Evolutionary conservation across 2,329 filamentous ascomycete genomes (phyloP), one percentile per base, ranked within the genome.

Genomic region (Tolypocladium amazonense): DNA sequence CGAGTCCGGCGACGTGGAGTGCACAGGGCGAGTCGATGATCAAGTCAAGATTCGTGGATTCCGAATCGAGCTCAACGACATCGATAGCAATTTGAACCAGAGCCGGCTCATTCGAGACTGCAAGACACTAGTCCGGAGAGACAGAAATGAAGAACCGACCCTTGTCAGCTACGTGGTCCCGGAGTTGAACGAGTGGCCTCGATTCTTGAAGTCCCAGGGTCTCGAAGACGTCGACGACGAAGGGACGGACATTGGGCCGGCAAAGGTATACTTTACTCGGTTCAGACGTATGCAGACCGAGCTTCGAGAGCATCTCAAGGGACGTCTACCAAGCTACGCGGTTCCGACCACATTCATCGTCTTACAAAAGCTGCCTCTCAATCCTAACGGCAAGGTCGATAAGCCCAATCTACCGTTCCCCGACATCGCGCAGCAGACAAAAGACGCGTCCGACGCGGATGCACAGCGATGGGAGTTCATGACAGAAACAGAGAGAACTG

Each of bases 1-100:
- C 58, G 80, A 85, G 55, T 73, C 75, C 11, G 90, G 89, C 43
- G 86, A 88, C 64, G 88, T 91, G 12, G 88, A 89, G 68, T 89
- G 86, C 69, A 87, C 88, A 12, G 93, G 93, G 27, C 82, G 94
- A 61, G 86, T 86, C 30, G 93, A 97, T 69, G 83, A 88, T 65
- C 93, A 97, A 71, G 90, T 97, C 77, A 99, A 97, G 79, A 93
- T 97, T 65, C 88, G 94, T 62, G 93, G 93, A 1, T 97, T 97
- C 80, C 83, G 93, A 62, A 96, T 99, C 66, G 94, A 99, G 76
- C 85, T 97, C 53, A 88, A 88, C 63, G 94, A 97, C 65, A 97
- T 97, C 65, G 92, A 97, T 73, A 88, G 81, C 52, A 88, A 96
- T 71, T 77, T 97, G 56, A 88, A 85, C 58, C 82, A 86, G 52